Evolutionary conservation across 1,284 basidiomycete species (phyloP).

Genomic region (Termitomyces sp.): DNA sequence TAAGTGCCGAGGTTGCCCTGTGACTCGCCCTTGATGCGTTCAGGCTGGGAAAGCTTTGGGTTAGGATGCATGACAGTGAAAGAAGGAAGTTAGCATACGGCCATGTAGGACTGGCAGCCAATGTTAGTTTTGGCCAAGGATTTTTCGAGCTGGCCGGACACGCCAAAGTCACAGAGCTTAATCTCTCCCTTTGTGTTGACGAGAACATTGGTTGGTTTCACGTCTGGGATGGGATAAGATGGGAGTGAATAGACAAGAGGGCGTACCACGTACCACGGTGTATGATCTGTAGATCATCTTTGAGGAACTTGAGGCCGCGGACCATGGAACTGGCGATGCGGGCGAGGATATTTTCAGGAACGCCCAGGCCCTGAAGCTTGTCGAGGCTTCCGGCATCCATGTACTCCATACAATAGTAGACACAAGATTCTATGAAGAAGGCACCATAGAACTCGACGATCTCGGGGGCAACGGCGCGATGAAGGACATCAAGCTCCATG

Average conservation of each 20-base stretch:
- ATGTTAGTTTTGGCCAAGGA: constrained; percentile 98
- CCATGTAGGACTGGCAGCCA: constrained; percentile 99
- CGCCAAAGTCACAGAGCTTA: constrained; percentile 97
- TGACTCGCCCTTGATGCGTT: constrained; percentile 93
- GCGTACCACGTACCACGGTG: constrained; percentile 70
- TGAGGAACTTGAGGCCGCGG: constrained; percentile 90
- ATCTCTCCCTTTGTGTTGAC: constrained; percentile 86
- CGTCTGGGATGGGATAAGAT: constrained; percentile 47
- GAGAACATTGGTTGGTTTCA: constrained; percentile 97
- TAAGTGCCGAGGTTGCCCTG: constrained; percentile 86
- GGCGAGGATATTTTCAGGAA: constrained; percentile 85
- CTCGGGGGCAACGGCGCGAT: constrained; percentile 85
- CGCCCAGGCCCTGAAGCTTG: constrained; percentile 63
- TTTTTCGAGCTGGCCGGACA: constrained; percentile 96
- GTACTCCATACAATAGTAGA: constrained; percentile 99
- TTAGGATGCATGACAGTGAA: not conserved
- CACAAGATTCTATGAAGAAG: constrained; percentile 97
- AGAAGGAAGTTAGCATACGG: constrained; percentile 49
- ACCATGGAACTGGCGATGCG: constrained; percentile 83
- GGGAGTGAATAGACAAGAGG: not conserved
- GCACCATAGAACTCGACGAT: constrained; percentile 99
- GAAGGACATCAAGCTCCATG: constrained; percentile 97
- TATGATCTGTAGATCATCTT: constrained; percentile 95
- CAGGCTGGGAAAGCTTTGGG: constrained; percentile 52
- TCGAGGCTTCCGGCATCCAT: constrained; percentile 97